phyloP scores from a whole-genome alignment of 2,329 filamentous ascomycete species.

The Ophiostoma quercus region DNA sequence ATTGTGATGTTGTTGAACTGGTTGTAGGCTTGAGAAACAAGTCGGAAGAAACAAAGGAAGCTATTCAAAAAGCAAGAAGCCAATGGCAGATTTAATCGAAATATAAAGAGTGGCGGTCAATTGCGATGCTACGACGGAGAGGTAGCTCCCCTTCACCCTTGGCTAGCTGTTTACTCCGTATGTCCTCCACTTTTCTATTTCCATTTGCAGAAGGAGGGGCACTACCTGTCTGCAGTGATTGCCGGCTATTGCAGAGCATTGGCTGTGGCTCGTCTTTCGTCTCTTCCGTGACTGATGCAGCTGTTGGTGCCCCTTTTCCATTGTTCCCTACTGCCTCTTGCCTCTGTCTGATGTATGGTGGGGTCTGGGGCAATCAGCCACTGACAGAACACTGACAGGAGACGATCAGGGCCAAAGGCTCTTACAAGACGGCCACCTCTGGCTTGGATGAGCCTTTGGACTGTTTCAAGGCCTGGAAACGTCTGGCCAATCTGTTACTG shows the following conservation, averaged over 20 bases:
- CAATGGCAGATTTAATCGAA: not conserved
- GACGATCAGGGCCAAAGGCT: no score
- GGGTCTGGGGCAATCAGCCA: not conserved
- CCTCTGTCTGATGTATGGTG: not conserved
- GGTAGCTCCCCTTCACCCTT: not conserved
- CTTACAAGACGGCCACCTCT: not conserved
- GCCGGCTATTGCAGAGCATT: not conserved
- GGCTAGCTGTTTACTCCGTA: slow-evolving; percentile 9
- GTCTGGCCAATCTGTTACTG: not conserved
- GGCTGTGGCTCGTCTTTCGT: not conserved
- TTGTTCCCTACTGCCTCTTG: not conserved
- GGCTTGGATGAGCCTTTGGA: not conserved
- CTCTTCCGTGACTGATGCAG: not conserved
- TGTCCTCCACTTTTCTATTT: slow-evolving; percentile 12
- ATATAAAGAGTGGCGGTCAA: slow-evolving; percentile 5
- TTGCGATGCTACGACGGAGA: not conserved
- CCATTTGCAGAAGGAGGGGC: slow-evolving; percentile 9
- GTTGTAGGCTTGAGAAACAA: not conserved
- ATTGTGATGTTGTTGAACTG: slow-evolving; percentile 42
- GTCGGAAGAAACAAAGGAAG: not conserved
- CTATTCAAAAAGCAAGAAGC: slow-evolving; percentile 1
- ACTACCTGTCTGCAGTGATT: not conserved
- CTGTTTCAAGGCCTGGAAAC: not conserved
- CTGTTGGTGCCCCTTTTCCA: slow-evolving; percentile 6
- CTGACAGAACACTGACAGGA: not conserved